phyloP scores from a whole-genome alignment of 345 rosid genomes.

The Durio zibethinus region DNA sequence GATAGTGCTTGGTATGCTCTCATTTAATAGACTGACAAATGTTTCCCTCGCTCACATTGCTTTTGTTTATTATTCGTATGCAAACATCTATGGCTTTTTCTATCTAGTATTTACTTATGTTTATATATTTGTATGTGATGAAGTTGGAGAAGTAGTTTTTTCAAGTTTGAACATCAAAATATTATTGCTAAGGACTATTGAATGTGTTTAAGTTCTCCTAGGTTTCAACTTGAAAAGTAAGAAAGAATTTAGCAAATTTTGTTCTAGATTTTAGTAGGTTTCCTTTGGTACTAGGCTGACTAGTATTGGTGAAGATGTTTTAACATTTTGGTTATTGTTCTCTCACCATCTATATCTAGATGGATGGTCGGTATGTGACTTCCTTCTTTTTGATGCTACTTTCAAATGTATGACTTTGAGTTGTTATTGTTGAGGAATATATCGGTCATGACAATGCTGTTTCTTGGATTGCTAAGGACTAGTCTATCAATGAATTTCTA shows the following conservation, averaged over 20 bases:
- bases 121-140: not conserved
- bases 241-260: not conserved
- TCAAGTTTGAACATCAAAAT: not conserved
- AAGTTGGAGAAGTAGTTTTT: not conserved
- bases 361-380: not conserved
- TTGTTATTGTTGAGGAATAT: not conserved
- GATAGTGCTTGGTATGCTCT: conserved; percentile 1
- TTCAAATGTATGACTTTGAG: not conserved
- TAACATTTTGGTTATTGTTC: not conserved
- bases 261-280: not conserved
- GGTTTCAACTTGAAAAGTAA: conserved; percentile 1
- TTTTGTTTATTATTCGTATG: not conserved
- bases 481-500: not conserved
- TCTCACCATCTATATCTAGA: not conserved
- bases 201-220: not conserved
- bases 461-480: not conserved
- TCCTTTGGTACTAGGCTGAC: not conserved
- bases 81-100: not conserved
- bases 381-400: not conserved
- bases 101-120: not conserved
- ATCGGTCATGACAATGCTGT: not conserved
- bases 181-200: not conserved
- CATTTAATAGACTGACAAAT: not conserved
- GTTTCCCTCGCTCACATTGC: not conserved
- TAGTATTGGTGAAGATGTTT: not conserved